These are phyloP conservation scores for Coniochaeta prunicola DNA, from an alignment of 2,329 filamentous ascomycete species.

Conservation along the genomic window DNA sequence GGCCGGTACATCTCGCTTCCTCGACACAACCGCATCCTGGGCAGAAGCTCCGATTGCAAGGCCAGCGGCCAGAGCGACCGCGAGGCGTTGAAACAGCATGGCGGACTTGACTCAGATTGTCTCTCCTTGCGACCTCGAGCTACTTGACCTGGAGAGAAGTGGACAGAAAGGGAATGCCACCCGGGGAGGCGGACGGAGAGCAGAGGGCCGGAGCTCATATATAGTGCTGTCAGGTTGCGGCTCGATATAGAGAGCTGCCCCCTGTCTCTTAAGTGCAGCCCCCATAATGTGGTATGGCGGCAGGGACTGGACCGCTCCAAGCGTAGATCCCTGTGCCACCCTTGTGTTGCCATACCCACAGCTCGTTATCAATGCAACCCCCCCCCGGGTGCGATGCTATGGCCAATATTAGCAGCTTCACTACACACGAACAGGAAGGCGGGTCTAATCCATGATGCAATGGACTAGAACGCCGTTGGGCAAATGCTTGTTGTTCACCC, in stretches of 20 bases:
- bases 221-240: not conserved
- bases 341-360: not conserved
- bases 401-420: not conserved
- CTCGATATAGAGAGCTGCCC: not conserved
- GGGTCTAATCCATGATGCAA: not conserved
- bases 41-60: not conserved
- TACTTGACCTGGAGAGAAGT: not conserved
- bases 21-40: not conserved
- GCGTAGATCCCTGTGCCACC: not conserved
- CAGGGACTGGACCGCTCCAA: not conserved
- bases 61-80: conserved; percentile 2
- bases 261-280: not conserved
- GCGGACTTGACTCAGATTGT: not conserved
- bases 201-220: not conserved
- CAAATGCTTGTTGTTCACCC: not conserved
- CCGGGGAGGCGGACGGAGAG: not conserved
- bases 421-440: not conserved
- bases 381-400: not conserved
- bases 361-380: not conserved
- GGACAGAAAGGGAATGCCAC: not conserved
- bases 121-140: not conserved
- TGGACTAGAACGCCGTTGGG: not conserved
- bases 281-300: not conserved
- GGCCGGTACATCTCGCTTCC: not conserved
- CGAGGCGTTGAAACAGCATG: conserved; percentile 3